Evolutionary conservation across 2,329 filamentous ascomycete genomes (phyloP).

Genomic region (Coleophoma cylindrospora): DNA sequence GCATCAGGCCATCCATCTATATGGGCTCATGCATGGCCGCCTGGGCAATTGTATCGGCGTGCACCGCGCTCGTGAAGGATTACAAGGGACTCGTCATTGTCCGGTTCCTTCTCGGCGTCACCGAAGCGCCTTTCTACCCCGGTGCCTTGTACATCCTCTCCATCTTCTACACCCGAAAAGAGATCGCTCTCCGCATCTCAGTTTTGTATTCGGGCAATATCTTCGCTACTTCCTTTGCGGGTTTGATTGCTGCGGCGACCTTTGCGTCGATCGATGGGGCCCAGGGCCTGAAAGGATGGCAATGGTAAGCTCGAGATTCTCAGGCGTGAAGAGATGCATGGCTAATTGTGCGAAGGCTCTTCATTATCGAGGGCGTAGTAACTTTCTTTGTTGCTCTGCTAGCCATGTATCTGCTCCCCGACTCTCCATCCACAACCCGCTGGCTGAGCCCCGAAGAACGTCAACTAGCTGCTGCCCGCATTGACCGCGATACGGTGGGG

Average conservation of each 20-base stretch:
- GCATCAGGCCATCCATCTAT: conserved; percentile 26
- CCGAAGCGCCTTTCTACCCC: conserved; percentile 34
- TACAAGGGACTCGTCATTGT: conserved; percentile 31
- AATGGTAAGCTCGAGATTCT: conserved; percentile 21
- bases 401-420: conserved; percentile 29
- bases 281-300: conserved; percentile 33
- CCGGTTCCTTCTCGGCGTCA: conserved; percentile 24
- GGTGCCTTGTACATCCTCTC: conserved; percentile 45
- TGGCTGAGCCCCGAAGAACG: conserved; percentile 32
- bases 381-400: conserved; percentile 28
- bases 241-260: conserved; percentile 48
- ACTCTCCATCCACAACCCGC: conserved; percentile 31
- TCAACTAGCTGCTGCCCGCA: conserved; percentile 36
- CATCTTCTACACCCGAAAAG: conserved; percentile 49
- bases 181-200: conserved; percentile 36
- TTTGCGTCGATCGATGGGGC: conserved; percentile 24
- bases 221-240: conserved; percentile 37
- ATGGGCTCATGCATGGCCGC: conserved; percentile 30
- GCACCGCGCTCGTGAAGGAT: conserved; percentile 31
- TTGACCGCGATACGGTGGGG: conserved; percentile 38
- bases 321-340: background rate
- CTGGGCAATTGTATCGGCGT: conserved; percentile 34
- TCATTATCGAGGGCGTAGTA: conserved; percentile 33
- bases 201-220: conserved; percentile 41
- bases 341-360: conserved; percentile 17